A percentile compares a stretch with the other conserved stretches of the same genome.
Conservation (phyloP, 2,329 filamentous ascomycete species). For the Penicillium brasilianum region DNA sequence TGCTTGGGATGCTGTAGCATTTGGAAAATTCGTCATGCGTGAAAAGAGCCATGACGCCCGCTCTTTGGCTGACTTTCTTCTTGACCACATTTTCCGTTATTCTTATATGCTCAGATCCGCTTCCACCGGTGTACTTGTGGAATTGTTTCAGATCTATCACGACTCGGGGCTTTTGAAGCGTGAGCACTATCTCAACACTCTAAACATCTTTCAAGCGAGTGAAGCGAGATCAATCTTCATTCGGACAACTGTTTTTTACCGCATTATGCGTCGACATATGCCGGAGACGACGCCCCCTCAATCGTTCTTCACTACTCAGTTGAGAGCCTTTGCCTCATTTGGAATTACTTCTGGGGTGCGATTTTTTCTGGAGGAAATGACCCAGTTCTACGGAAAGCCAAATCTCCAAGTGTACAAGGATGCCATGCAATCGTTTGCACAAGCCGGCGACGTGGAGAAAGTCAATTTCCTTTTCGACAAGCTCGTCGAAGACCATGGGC, state of each 20-base stretch:
- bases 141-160: slow-evolving; percentile 35
- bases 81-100: slow-evolving; percentile 35
- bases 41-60: slow-evolving; percentile 7
- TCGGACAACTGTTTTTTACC: slow-evolving; percentile 47
- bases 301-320: slow-evolving; percentile 32
- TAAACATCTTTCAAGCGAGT: slow-evolving; percentile 38
- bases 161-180: slow-evolving; percentile 30
- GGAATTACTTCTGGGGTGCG: slow-evolving; percentile 43
- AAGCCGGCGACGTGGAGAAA: slow-evolving; percentile 51
- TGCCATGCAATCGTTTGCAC: slow-evolving; percentile 51
- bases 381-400: slow-evolving; percentile 39
- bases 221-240: slow-evolving; percentile 34
- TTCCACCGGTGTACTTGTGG: slow-evolving; percentile 39
- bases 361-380: slow-evolving; percentile 50
- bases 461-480: slow-evolving; percentile 54
- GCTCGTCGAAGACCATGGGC: slow-evolving; percentile 45
- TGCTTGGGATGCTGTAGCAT: slow-evolving; percentile 26
- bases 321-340: slow-evolving; percentile 34
- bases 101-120: slow-evolving; percentile 32
- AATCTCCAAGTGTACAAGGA: slow-evolving; percentile 40
- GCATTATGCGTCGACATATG: slow-evolving; percentile 45
- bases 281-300: slow-evolving; percentile 27
- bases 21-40: slow-evolving; percentile 30
- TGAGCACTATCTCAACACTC: slow-evolving; percentile 36
- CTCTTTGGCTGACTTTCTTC: slow-evolving; percentile 32